A percentile compares a stretch with the other conserved stretches of the same genome.
phyloP scores from a whole-genome alignment of 257 asterid genomes.

The Misopates orontium region DNA sequence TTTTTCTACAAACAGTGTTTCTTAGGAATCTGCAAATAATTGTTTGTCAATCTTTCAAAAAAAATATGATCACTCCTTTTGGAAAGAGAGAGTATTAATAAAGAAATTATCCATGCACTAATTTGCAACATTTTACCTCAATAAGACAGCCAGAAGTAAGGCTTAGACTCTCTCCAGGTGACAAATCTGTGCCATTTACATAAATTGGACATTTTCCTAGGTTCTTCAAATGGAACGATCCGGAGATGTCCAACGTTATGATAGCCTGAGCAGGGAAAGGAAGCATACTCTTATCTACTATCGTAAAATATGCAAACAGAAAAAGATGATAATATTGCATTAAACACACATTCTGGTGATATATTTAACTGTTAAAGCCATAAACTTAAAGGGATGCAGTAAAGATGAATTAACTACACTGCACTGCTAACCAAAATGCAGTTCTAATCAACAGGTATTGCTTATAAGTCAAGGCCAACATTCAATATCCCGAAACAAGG shows the following conservation, averaged over 20 bases:
- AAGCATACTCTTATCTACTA: neutral
- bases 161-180: constrained; percentile 31
- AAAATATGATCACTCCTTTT: too few species aligned
- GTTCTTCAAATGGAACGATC: constrained; percentile 59
- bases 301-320: neutral
- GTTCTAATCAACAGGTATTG: neutral
- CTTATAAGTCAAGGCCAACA: too few species aligned
- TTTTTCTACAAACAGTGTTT: too few species aligned
- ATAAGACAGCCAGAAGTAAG: constrained; percentile 58
- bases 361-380: constrained; percentile 6
- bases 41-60: too few species aligned
- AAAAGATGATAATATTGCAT: constrained; percentile 11
- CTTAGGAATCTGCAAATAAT: too few species aligned
- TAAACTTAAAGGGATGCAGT: neutral
- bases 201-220: constrained; percentile 46
- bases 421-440: neutral
- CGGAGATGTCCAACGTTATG: constrained; percentile 48
- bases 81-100: too few species aligned
- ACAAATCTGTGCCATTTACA: constrained; percentile 49
- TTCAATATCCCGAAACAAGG: too few species aligned
- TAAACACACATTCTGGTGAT: neutral
- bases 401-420: neutral
- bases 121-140: constrained; percentile 44
- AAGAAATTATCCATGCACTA: too few species aligned
- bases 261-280: constrained; percentile 45